Evolutionary conservation across 306 rosid genomes (phyloP).

Genomic region (Mimosa pudica): DNA sequence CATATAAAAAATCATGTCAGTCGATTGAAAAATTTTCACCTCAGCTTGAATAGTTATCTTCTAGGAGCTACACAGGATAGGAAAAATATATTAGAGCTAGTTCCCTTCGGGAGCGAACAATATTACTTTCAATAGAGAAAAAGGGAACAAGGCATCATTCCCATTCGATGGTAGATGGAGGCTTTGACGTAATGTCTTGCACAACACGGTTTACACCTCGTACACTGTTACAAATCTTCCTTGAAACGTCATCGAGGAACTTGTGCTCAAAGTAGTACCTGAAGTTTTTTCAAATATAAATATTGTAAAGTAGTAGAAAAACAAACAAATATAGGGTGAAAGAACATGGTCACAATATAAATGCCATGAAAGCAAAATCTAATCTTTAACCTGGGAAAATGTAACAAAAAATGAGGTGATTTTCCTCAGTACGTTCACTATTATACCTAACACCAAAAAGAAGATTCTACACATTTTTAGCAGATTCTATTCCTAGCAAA

Average conservation of each 20-base stretch:
- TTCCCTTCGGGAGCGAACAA: conserved; percentile 8
- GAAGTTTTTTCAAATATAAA: conserved; percentile 26
- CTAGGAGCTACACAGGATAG: conserved; percentile 26
- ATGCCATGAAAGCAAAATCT: conserved; percentile 12
- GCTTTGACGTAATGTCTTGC: conserved; percentile 94
- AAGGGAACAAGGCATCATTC: conserved; percentile 44
- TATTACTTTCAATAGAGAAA: too few species aligned
- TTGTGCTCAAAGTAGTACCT: conserved; percentile 90
- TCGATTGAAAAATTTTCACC: neutral
- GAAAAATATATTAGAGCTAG: conserved; percentile 18
- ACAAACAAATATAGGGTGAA: neutral
- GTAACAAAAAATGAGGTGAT: neutral
- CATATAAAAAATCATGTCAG: conserved; percentile 26
- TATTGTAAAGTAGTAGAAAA: conserved; percentile 12
- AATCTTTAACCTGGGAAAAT: conserved; percentile 4
- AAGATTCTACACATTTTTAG: too few species aligned
- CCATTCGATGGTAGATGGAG: conserved; percentile 98
- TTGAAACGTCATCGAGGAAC: conserved; percentile 74
- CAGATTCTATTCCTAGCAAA: conserved; percentile 16
- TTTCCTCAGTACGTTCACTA: too few species aligned
- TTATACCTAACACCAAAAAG: too few species aligned
- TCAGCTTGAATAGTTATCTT: conserved; percentile 18
- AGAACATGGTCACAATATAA: conserved; percentile 26
- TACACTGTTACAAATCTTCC: conserved; percentile 86
- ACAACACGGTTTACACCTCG: conserved; percentile 90